phyloP scores from a whole-genome alignment of 176 grass and related monocot genomes.

The Canna indica region DNA sequence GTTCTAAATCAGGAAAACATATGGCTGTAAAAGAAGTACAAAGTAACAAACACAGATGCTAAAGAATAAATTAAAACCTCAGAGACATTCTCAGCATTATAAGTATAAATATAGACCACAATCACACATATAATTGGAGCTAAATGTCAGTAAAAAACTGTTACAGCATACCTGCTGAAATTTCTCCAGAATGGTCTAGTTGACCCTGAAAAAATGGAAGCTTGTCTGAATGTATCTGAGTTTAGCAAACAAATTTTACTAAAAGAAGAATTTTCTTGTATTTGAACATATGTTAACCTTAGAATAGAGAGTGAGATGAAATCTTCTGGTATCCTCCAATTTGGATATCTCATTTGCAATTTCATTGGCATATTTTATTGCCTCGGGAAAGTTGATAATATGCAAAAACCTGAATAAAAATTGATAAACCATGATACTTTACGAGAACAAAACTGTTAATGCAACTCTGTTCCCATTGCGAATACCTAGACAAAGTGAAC shows the following conservation, averaged over 20 bases:
- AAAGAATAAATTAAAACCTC: no score
- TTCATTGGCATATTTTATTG: slow-evolving; percentile 49
- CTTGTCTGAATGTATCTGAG: neutral
- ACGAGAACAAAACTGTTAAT: neutral
- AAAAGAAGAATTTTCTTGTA: neutral
- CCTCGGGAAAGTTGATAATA: slow-evolving; percentile 55
- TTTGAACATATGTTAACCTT: slow-evolving; percentile 36
- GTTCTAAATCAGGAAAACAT: no score
- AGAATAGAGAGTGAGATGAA: slow-evolving; percentile 66
- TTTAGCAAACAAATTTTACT: neutral
- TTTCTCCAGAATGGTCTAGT: slow-evolving; percentile 20
- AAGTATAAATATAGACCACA: no score
- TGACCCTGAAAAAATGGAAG: slow-evolving; percentile 40
- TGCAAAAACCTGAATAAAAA: slow-evolving; percentile 57
- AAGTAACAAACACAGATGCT: no score
- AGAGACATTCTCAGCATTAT: no score
- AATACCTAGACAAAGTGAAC: slow-evolving; percentile 56
- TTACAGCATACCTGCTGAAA: slow-evolving; percentile 41
- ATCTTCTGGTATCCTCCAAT: slow-evolving; percentile 92
- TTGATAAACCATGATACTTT: slow-evolving; percentile 9
- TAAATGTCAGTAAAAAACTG: neutral
- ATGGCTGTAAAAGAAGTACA: no score
- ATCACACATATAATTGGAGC: no score
- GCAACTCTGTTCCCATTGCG: neutral
- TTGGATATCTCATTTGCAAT: slow-evolving; percentile 84